Base-by-base conservation (phyloP, 1,284 basidiomycete species). In the Rhodofomes roseus region DNA sequence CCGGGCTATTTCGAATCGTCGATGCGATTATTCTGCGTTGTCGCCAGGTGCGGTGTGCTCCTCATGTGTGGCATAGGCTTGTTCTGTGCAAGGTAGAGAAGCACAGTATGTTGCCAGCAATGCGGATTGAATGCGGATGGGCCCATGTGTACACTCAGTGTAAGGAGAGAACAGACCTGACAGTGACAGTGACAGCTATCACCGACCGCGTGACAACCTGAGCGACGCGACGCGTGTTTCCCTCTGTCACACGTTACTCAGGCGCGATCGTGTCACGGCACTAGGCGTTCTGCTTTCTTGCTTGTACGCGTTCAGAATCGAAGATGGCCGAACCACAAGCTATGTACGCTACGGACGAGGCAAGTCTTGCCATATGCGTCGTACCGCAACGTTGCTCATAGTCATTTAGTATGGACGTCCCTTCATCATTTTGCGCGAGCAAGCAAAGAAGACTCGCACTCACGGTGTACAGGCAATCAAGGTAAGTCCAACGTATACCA, bases 381-480 rank as follows among this genome's bases (percentile, higher is more conserved):
- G 50, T 5, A 11, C 25, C n/a, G 22, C 5, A 52, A 2, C 20
- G 50, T 20, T 52, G 36, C 18, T 50, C 1, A 64, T 20, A 29
- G 23, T 20, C 40, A 39, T 64, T 9, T 66, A 96, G 93, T 97
- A 96, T 76, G 95, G 96, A 52, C 82, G 95, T 53, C 96, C 96
- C 27, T 98, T 98, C 77, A 98, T 99, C 74, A 96, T 99, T 75
- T 84, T 98, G 61, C 86, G 95, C 52, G 96, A 99, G 71, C 96
- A 99, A 76, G 90, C 83, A 62, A 98, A 79, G 78, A 98, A 97
- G 83, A 98, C 95, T 22, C 87, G 96, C 71, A 90, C 85, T 46
- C 95, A 98, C 79, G 97, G 97, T 60, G 77, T 92, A 64, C 93
- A 97, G 75, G 96, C 96, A 65, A 98, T 99, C 81, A 96, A 98